Conservation (phyloP, 805 yeast species). For the Saccharomycopsis capsularis region DNA sequence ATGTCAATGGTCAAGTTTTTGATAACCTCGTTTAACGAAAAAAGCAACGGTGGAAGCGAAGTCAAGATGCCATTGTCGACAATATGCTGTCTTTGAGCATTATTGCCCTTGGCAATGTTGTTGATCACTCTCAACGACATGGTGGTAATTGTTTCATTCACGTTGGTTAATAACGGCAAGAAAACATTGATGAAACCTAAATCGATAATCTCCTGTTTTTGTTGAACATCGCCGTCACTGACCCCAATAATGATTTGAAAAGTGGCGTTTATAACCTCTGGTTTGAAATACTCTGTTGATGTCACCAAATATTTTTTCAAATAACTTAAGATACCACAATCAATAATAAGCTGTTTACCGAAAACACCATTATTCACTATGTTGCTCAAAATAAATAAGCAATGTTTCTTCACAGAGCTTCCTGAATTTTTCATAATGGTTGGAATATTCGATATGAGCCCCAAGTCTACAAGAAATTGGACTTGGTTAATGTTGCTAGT, state of each 20-base stretch:
- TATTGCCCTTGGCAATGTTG: constrained; percentile 17
- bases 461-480: constrained; percentile 18
- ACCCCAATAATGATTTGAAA: constrained; percentile 21
- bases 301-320: constrained; percentile 20
- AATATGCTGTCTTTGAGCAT: constrained; percentile 19
- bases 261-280: constrained; percentile 21
- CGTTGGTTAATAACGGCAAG: constrained; percentile 20
- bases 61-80: constrained; percentile 20
- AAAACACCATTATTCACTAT: constrained; percentile 12
- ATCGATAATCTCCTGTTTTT: constrained; percentile 20
- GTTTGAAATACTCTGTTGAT: constrained; percentile 20
- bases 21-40: constrained; percentile 20
- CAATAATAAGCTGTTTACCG: constrained; percentile 19
- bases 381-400: constrained; percentile 19
- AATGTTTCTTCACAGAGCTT: constrained; percentile 20
- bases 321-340: constrained; percentile 19
- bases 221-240: constrained; percentile 18
- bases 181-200: constrained; percentile 21
- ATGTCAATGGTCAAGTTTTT: constrained; percentile 14
- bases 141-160: constrained; percentile 22
- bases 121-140: constrained; percentile 19
- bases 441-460: constrained; percentile 17
- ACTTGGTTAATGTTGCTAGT: constrained; percentile 10
- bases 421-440: constrained; percentile 18
- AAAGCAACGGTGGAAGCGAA: constrained; percentile 19